Percentiles rank a stretch among this genome's conserved stretches.
phyloP scores from a whole-genome alignment of 1,139 yeast genomes.

The Hyphopichia wangnamkhiaoensis region DNA sequence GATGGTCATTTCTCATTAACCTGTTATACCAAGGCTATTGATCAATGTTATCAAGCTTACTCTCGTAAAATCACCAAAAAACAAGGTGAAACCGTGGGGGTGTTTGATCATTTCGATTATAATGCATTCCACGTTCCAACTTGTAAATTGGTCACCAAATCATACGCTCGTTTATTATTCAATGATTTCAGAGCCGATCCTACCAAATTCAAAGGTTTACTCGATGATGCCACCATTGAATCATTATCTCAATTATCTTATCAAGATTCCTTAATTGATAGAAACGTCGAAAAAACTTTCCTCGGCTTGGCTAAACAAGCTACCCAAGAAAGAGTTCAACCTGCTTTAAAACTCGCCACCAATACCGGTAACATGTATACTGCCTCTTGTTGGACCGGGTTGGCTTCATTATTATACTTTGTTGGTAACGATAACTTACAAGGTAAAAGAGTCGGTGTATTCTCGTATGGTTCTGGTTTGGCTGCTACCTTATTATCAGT shows the following conservation, averaged over 20 bases:
- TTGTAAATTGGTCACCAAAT: conserved; percentile 91
- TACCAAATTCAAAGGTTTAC: conserved; percentile 49
- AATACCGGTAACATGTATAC: conserved; percentile 99
- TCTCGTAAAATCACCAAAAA: conserved; percentile 73
- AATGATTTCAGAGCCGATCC: conserved; percentile 81
- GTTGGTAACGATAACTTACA: conserved; percentile 75
- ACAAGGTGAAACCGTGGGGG: conserved; percentile 58
- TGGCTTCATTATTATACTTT: conserved; percentile 76
- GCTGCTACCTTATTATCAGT: conserved; percentile 89
- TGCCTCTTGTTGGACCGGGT: conserved; percentile 87
- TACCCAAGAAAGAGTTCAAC: conserved; percentile 69
- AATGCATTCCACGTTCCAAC: conserved; percentile 98
- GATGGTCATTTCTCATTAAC: conserved; percentile 95
- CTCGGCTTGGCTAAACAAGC: conserved; percentile 75
- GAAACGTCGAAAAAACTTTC: conserved; percentile 80
- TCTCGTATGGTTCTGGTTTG: conserved; percentile 97
- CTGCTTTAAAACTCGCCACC: conserved; percentile 86
- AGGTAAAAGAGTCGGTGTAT: conserved; percentile 84
- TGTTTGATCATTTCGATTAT: conserved; percentile 79
- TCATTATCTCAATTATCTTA: conserved; percentile 61
- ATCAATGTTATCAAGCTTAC: conserved; percentile 80
- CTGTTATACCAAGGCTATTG: conserved; percentile 94
- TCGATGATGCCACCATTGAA: conserved; percentile 57
- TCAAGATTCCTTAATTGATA: conserved; percentile 79
- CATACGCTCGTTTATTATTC: conserved; percentile 89